These are phyloP conservation scores for Trichophyton simii DNA, from an alignment of 2,329 filamentous ascomycete genomes.

Conservation along the genomic window DNA sequence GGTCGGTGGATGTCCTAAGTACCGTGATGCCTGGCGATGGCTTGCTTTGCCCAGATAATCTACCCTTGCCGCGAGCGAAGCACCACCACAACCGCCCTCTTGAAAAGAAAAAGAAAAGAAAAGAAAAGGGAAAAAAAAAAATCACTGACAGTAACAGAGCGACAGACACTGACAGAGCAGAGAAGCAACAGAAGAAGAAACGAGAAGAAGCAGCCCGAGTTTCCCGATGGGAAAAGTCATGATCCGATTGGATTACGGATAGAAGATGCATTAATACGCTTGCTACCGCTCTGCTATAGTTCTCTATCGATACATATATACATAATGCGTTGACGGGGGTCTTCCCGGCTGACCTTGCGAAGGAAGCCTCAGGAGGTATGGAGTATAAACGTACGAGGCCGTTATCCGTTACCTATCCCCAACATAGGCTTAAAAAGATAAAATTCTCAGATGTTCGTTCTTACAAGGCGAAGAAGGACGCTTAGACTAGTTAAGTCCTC, in stretches of 20 bases:
- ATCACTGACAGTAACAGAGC: not conserved
- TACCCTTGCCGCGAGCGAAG: not conserved
- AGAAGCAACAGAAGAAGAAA: not conserved
- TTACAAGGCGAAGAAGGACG: not conserved
- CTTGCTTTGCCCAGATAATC: not conserved
- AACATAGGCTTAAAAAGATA: not conserved
- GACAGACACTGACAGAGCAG: not conserved
- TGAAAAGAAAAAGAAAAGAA: not conserved
- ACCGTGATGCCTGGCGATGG: not conserved
- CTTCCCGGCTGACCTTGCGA: not conserved
- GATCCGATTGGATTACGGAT: not conserved
- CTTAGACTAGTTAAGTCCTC: not conserved
- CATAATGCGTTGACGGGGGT: not conserved
- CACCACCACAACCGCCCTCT: not conserved
- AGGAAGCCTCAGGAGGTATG: not conserved
- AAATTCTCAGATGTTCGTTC: not conserved
- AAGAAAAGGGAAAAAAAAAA: not conserved
- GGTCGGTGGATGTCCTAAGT: not conserved
- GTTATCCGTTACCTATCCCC: not conserved
- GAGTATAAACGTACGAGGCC: not conserved
- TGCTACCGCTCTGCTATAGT: not conserved
- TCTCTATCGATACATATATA: not conserved
- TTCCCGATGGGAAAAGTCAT: slow-evolving; percentile 1
- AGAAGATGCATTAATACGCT: not conserved
- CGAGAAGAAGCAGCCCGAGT: not conserved